phyloP scores from a whole-genome alignment of 2,329 filamentous ascomycete species.

The Apiospora arundinis region DNA sequence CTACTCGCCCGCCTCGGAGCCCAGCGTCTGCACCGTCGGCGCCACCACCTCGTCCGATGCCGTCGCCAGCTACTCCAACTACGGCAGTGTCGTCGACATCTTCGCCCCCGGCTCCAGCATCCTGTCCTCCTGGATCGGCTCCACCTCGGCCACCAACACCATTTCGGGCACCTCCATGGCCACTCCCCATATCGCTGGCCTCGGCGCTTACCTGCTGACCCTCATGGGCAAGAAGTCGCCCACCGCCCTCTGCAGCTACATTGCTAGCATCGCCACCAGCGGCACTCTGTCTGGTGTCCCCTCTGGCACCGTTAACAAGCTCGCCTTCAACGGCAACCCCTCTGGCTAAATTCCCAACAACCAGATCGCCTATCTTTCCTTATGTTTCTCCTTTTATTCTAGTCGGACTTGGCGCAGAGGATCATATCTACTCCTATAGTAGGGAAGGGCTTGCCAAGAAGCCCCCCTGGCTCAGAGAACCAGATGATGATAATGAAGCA shows the following conservation, averaged over 20 bases:
- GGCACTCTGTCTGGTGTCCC: conserved; percentile 49
- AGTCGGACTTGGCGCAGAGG: not conserved
- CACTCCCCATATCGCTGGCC: conserved; percentile 43
- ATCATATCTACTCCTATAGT: not conserved
- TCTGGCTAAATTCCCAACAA: conserved; percentile 28
- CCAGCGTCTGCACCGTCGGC: conserved; percentile 59
- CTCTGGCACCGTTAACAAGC: conserved; percentile 54
- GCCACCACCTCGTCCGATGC: conserved; percentile 49
- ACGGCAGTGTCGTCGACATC: conserved; percentile 55
- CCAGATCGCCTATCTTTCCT: not conserved
- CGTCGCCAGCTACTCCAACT: conserved; percentile 59
- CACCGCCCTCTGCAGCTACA: conserved; percentile 53
- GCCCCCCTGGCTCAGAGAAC: not conserved
- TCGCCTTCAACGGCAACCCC: conserved; percentile 62
- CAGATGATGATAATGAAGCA: not conserved
- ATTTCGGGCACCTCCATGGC: conserved; percentile 56
- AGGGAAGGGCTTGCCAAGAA: not conserved
- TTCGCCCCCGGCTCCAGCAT: conserved; percentile 51
- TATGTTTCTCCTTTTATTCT: not conserved
- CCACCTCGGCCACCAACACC: conserved; percentile 43
- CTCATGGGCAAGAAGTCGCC: conserved; percentile 50
- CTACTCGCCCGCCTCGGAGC: conserved; percentile 55
- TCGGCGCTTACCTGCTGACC: conserved; percentile 50
- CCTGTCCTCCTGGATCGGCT: conserved; percentile 30
- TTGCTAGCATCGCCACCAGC: conserved; percentile 50